Evolutionary conservation across 1,139 yeast species (phyloP).

Genomic region (Diutina catenulata): DNA sequence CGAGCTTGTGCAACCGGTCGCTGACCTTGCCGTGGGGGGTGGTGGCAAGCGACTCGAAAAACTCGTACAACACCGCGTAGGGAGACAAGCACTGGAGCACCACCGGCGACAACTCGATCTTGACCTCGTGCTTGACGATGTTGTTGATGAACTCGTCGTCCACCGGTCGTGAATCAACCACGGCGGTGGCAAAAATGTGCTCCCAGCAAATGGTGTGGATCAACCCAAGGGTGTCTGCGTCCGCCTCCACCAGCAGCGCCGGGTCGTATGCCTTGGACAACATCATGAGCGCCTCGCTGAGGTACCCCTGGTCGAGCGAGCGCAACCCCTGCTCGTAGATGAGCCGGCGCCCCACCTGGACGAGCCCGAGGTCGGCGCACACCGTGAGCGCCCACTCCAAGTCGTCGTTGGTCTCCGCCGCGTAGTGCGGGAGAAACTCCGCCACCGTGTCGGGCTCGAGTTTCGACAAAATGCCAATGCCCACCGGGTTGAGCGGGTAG

Average conservation of each 20-base stretch:
- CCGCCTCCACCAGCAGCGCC: constrained; percentile 9
- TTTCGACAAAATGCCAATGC: constrained; percentile 48
- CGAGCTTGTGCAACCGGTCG: constrained; percentile 26
- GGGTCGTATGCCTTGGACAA: constrained; percentile 51
- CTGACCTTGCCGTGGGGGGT: constrained; percentile 10
- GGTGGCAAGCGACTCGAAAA: constrained; percentile 22
- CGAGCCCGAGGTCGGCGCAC: constrained; percentile 31
- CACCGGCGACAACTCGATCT: constrained; percentile 36
- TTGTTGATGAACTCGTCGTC: constrained; percentile 45
- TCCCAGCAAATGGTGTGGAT: constrained; percentile 35
- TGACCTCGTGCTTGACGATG: constrained; percentile 31
- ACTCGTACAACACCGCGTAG: constrained; percentile 52
- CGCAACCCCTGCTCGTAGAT: constrained; percentile 30
- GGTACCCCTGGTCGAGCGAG: constrained; percentile 33
- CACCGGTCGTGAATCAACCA: constrained; percentile 40
- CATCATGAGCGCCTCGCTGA: constrained; percentile 55
- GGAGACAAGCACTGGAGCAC: constrained; percentile 63
- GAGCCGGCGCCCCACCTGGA: constrained; percentile 42
- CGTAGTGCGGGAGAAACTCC: constrained; percentile 47
- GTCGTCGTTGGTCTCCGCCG: constrained; percentile 58
- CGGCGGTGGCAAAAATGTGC: constrained; percentile 45
- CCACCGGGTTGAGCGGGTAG: constrained; percentile 50
- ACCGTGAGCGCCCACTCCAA: constrained; percentile 67
- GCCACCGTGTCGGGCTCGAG: constrained; percentile 33
- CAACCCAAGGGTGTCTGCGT: constrained; percentile 23